Conservation (phyloP, 2,329 filamentous ascomycete genomes). For the Zalaria obscura region DNA sequence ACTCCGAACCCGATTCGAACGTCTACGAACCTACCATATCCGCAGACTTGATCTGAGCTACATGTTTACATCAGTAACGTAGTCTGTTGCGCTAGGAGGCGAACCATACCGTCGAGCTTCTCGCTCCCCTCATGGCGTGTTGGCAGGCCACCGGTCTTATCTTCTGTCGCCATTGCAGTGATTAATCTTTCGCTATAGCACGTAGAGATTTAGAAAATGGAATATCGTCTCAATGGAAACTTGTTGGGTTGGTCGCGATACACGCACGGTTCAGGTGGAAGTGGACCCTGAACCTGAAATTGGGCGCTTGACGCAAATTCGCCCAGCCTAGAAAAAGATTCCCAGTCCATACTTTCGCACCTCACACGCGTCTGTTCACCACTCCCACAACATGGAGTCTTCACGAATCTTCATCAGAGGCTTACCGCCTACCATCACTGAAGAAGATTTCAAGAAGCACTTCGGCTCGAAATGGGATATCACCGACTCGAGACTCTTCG, state of each 20-base stretch:
- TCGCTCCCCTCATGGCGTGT: conserved; percentile 23
- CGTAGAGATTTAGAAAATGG: too few species aligned
- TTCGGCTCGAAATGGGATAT: conserved; percentile 62
- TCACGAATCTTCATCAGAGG: conserved; percentile 61
- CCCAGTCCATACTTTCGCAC: not conserved
- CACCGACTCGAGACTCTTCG: conserved; percentile 86
- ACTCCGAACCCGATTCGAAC: not conserved
- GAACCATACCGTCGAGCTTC: conserved; percentile 57
- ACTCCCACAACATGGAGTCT: conserved; percentile 40
- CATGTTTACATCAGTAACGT: conserved; percentile 6
- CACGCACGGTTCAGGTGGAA: too few species aligned
- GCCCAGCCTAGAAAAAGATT: too few species aligned
- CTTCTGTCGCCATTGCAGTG: conserved; percentile 23
- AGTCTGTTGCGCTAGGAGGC: conserved; percentile 1
- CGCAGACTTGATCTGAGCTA: conserved; percentile 93
- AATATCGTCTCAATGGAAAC: too few species aligned
- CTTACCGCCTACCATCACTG: conserved; percentile 71
- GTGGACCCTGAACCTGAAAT: too few species aligned
- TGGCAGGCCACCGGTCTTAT: conserved; percentile 4
- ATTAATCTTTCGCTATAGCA: not conserved
- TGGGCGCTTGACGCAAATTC: too few species aligned
- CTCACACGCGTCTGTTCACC: not conserved
- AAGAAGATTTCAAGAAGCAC: conserved; percentile 77
- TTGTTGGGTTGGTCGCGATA: too few species aligned
- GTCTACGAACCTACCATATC: conserved; percentile 69